phyloP scores from a whole-genome alignment of 2,329 filamentous ascomycete species.

The Cytospora mali region DNA sequence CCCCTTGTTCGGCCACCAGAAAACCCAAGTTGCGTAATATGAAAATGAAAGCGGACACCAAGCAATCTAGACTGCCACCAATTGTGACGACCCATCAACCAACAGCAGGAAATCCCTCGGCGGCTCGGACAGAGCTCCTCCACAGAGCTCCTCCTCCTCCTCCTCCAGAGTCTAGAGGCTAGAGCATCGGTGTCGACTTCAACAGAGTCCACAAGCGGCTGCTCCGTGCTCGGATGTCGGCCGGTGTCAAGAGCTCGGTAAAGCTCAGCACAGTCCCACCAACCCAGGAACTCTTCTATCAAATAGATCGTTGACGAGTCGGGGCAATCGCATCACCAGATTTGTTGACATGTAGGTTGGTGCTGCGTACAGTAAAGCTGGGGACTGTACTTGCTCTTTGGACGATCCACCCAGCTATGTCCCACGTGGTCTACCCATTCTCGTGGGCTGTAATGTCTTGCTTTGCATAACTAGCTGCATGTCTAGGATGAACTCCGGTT shows the following conservation, averaged over 20 bases:
- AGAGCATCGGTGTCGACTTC: neutral
- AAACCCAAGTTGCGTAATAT: constrained; percentile 20
- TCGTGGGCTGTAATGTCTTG: constrained; percentile 17
- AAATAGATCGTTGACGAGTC: neutral
- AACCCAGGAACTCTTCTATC: neutral
- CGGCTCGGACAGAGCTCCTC: neutral
- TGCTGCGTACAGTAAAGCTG: neutral
- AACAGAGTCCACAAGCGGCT: constrained; percentile 5
- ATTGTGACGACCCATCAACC: constrained; percentile 9
- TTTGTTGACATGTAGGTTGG: neutral
- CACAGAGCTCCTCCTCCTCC: no score
- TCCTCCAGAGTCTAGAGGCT: constrained; percentile 3
- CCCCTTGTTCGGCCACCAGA: constrained; percentile 20
- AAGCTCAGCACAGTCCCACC: neutral
- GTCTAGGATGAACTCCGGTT: constrained; percentile 4
- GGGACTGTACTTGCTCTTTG: neutral
- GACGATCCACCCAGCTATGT: constrained; percentile 19
- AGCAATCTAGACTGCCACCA: constrained; percentile 25
- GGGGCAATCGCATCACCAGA: neutral
- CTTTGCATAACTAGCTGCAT: constrained; percentile 20
- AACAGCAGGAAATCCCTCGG: constrained; percentile 10
- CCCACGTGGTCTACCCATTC: constrained; percentile 12
- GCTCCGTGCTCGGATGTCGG: constrained; percentile 11
- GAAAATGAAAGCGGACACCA: constrained; percentile 28
- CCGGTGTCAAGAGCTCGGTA: neutral